Conservation (phyloP, 2,329 filamentous ascomycete species). For the Davidsoniella neocaledoniae region DNA sequence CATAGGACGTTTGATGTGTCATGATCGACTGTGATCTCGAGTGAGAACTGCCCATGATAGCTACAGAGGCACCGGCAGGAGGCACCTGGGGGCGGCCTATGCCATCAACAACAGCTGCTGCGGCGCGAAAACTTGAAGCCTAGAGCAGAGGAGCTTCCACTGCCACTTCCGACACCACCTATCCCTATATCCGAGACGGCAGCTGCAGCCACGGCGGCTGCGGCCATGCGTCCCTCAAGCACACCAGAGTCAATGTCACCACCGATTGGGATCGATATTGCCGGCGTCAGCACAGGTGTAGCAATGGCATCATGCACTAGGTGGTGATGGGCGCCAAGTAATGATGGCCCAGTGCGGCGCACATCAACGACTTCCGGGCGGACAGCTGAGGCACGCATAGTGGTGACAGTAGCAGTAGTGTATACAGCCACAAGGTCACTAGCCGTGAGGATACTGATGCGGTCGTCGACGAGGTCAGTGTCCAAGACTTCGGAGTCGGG, state of each 20-base stretch:
- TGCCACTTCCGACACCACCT: no score
- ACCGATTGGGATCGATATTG: neutral
- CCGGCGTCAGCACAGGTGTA: neutral
- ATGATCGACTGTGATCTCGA: neutral
- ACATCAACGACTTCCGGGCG: slow-evolving; percentile 11
- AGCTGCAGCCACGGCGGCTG: neutral
- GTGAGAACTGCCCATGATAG: no score
- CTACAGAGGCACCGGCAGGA: neutral
- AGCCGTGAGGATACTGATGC: slow-evolving; percentile 3
- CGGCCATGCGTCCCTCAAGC: slow-evolving; percentile 1
- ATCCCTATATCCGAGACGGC: neutral
- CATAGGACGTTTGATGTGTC: neutral
- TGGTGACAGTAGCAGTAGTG: slow-evolving; percentile 7
- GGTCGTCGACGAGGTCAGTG: neutral
- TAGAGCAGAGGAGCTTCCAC: neutral
- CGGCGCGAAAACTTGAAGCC: neutral
- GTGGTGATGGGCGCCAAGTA: neutral
- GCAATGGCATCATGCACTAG: neutral
- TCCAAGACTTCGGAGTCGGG: neutral
- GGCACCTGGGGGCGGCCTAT: neutral
- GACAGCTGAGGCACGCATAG: slow-evolving; percentile 5
- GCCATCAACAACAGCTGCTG: neutral
- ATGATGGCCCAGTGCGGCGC: slow-evolving; percentile 1
- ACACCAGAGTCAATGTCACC: neutral
- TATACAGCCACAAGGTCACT: slow-evolving; percentile 5